Evolutionary conservation across 495 filamentous ascomycete species (phyloP).

Genomic region (Extremus antarcticus): DNA sequence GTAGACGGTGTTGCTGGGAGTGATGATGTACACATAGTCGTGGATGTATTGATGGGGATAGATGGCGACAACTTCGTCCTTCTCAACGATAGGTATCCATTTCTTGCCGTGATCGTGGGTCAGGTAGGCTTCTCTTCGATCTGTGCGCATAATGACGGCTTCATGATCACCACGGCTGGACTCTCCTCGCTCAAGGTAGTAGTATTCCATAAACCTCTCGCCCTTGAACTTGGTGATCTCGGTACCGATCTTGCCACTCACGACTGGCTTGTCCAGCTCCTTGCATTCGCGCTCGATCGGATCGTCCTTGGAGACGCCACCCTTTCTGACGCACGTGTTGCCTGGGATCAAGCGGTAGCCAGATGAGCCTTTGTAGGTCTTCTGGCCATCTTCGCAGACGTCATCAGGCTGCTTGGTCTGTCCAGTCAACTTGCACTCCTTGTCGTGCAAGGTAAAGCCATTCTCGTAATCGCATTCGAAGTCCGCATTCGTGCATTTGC

Average conservation of each 20-base stretch:
- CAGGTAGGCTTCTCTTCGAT: constrained; percentile 51
- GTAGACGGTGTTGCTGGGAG: constrained; percentile 51
- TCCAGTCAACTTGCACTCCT: constrained; percentile 54
- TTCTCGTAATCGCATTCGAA: constrained; percentile 95
- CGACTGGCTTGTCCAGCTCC: constrained; percentile 35
- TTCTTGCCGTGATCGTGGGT: constrained; percentile 76
- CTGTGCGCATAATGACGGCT: constrained; percentile 71
- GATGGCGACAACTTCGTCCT: constrained; percentile 50
- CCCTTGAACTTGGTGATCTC: constrained; percentile 48
- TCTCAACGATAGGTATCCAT: constrained; percentile 57
- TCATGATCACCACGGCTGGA: constrained; percentile 53
- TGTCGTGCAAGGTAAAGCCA: constrained; percentile 63
- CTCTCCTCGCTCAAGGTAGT: constrained; percentile 74
- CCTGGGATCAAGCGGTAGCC: constrained; percentile 90
- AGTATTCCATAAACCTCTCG: constrained; percentile 47
- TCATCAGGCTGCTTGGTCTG: constrained; percentile 41
- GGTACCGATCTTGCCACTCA: constrained; percentile 50
- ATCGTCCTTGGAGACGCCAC: constrained; percentile 45
- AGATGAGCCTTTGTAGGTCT: constrained; percentile 70
- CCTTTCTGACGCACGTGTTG: constrained; percentile 59
- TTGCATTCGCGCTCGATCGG: constrained; percentile 47
- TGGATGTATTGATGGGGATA: constrained; percentile 66
- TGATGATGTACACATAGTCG: constrained; percentile 78
- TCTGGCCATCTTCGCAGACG: constrained; percentile 52
- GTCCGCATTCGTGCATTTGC: constrained; percentile 70